Base-by-base conservation (phyloP, 768 basidiomycete genomes). In the Naganishia friedmannii region DNA sequence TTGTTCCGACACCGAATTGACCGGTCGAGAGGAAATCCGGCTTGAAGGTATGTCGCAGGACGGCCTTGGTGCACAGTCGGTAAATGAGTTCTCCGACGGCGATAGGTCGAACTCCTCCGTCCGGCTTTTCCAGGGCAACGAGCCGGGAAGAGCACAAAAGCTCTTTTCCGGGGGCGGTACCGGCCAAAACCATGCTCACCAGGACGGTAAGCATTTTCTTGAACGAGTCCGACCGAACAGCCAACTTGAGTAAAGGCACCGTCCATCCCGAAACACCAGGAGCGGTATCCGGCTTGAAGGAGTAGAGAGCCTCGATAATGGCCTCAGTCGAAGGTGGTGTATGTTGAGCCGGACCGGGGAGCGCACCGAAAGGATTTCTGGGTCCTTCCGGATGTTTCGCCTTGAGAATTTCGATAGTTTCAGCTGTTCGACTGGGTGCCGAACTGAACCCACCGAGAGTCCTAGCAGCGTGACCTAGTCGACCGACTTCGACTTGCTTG, bases 61-160 rank as follows among this genome's bases (percentile, higher is more conserved):
- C 65, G 2, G 70, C 65, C 55, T 74, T 75, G 55, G 69, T 67
- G 23, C 46, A 53, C 0, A 74, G 45, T 17, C 75, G 58, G 55
- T 73, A 75, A n/a, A 74, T 34, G 31, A 76, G 39, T 28, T 75
- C 75, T 1, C 75, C 75, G 4, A 74, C 73, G 7, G 74, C 74
- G 54, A 76, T 74, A 42, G 75, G 75, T 8, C 74, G 70, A 32
- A 76, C 29, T 0, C 72, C 73, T 9, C 70, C 72, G 32, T 67
- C 66, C 0, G 56, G 65, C 48, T 76, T 76, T 3, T 58, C 28
- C 3, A 76, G 69, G 12, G 75, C 68, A 6, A 69, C 73, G 13
- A 76, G 67, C 23, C 71, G 54, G 28, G 73, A 63, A 0, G 69
- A 46, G 39, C 68, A 69, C 12, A 75, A 68, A 10, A 73, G 34